Evolutionary conservation across 441 rosid species (phyloP).

Genomic region (Hypseocharis bilobata): DNA sequence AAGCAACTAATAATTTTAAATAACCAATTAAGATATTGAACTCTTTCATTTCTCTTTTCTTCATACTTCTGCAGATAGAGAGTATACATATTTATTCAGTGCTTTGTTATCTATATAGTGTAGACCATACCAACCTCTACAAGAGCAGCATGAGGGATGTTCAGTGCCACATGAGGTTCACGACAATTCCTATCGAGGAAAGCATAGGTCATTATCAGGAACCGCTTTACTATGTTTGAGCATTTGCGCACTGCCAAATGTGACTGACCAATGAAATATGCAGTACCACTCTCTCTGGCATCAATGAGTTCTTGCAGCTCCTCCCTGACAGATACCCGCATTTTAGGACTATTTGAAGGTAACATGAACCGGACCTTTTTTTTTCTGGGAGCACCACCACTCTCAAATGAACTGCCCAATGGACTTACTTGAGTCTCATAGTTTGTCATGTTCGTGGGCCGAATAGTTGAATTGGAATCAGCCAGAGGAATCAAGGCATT

Average conservation of each 20-base stretch:
- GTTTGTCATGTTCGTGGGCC: background rate
- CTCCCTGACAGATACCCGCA: conserved; percentile 24
- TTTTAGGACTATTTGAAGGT: conserved; percentile 30
- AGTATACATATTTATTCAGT: background rate
- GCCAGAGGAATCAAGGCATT: conserved; percentile 28
- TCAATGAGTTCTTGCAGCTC: conserved; percentile 41
- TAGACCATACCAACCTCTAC: conserved; percentile 53
- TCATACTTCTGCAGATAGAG: too few species aligned
- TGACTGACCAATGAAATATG: conserved; percentile 50
- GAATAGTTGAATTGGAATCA: conserved; percentile 2
- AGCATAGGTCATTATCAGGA: conserved; percentile 33
- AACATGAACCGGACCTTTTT: conserved; percentile 43
- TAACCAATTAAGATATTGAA: background rate
- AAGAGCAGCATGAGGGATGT: conserved; percentile 56
- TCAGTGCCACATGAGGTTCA: conserved; percentile 41
- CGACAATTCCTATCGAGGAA: conserved; percentile 42
- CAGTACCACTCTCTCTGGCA: conserved; percentile 55
- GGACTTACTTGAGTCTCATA: conserved; percentile 9
- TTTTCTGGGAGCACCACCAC: conserved; percentile 9
- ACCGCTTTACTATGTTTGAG: conserved; percentile 36
- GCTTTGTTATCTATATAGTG: conserved; percentile 22
- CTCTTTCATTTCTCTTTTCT: background rate
- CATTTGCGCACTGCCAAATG: conserved; percentile 32
- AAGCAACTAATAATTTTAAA: too few species aligned
- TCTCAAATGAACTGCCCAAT: background rate